These are phyloP conservation scores for Alternaria panax DNA, from an alignment of 2,329 filamentous ascomycete genomes.

Conservation along the genomic window DNA sequence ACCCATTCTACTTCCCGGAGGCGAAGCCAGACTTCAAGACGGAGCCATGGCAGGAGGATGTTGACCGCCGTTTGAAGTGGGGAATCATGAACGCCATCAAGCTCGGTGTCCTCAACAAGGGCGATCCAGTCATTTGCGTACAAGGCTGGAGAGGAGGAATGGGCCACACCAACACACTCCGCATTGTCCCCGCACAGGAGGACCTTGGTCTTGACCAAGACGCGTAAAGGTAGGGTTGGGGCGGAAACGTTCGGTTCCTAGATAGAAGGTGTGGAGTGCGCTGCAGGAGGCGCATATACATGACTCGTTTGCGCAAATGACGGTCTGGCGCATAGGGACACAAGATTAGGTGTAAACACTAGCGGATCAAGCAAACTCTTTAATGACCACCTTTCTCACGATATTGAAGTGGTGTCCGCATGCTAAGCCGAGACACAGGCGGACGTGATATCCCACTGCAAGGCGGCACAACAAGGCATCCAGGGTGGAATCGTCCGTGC, in stretches of 20 bases:
- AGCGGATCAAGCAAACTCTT: conserved; percentile 29
- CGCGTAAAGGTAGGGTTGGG: conserved; percentile 42
- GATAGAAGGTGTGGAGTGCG: conserved; percentile 26
- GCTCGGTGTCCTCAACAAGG: conserved; percentile 76
- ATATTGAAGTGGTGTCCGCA: neutral
- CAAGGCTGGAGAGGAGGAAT: conserved; percentile 92
- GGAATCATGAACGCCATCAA: conserved; percentile 86
- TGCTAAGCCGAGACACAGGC: neutral
- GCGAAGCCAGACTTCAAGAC: conserved; percentile 92
- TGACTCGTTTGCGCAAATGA: conserved; percentile 37
- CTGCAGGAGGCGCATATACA: conserved; percentile 24
- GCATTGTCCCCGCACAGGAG: conserved; percentile 60
- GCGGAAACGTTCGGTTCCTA: conserved; percentile 15
- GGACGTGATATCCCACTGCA: neutral
- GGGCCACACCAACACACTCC: conserved; percentile 85
- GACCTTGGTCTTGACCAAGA: conserved; percentile 59
- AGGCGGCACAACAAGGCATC: conserved; percentile 2
- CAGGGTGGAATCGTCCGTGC: conserved; percentile 11
- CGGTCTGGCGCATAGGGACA: conserved; percentile 29
- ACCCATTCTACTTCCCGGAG: conserved; percentile 94
- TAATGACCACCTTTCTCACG: conserved; percentile 9
- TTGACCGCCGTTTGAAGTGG: conserved; percentile 97
- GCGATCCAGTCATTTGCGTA: conserved; percentile 80
- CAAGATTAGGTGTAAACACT: conserved; percentile 34
- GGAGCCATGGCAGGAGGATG: conserved; percentile 98